Evolutionary conservation across 331 rosid species (phyloP), one percentile per base, ranked within the genome.

Genomic region (Pyrus hybrid): DNA sequence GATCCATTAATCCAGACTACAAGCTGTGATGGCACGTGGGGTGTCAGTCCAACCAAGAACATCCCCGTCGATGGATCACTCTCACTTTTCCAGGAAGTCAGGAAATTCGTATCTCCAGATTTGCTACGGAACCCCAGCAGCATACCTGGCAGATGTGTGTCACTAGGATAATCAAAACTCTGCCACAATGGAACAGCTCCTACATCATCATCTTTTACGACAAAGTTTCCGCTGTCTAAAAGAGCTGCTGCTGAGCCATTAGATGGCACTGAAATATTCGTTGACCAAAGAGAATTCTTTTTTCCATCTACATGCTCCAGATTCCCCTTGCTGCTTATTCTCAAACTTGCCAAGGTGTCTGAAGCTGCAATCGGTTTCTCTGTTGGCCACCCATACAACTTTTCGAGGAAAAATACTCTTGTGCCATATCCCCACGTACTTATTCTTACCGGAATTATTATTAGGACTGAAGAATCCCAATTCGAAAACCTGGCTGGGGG

Each of bases 21-120:
- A 5, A 20, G 0, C 20, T 80, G 72, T 28, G 72, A 18, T 10
- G 83, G 80, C 51, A 5, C 54, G 2, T 63, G 7, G 3, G 67
- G 3, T 2, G 77, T 2, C 33, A 80, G 10, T 49, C 77, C 83
- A 6, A 3, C 56, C 4, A n/a, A 25, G 69, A 75, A 80, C 2
- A 22, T 2, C 26, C 80, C 83, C 0, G 54, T 53, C 2, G 83
- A 80, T 26, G 83, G 83, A 71, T 80, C 76, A 28, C 5, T 63
- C 12, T 62, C 68, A 10, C 43, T 75, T 62, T 64, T 75, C 83
- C 83, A 75, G 6, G 80, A 53, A 21, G 68, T 63, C 56, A 78
- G 5, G 4, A 71, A 16, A 53, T 18, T 45, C 5, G 7, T 71
- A 25, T 29, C 25, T 13, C 72, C 72, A 16, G 76, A 70, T 51